Base-by-base conservation (phyloP, 345 rosid genomes). In the Eucalyptus cloeziana region DNA sequence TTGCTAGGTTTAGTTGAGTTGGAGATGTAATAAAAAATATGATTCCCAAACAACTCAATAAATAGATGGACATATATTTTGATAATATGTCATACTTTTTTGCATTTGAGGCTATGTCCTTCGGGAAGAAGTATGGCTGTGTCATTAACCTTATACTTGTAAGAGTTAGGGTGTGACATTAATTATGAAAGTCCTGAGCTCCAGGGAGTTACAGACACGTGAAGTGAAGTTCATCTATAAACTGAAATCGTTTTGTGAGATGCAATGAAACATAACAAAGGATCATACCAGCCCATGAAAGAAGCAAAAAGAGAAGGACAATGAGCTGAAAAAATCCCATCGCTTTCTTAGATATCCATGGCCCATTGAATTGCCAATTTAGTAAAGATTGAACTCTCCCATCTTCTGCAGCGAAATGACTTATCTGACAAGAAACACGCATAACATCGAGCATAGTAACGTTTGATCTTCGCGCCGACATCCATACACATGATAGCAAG, bases 31-130 rank as follows among this genome's bases (percentile, higher is more conserved):
- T 52, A 52, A 8, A 52, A 52, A 21, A 52, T 52, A 52, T 21
- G 25, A 52, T 52, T 52, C 58, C 58, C 25, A 0, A 52, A 52
- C 67, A 60, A 60, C 15, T 11, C 67, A 2, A 60, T 25, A 60
- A 58, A 25, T 24, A 60, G 7, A 60, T 60, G 13, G n/a, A 60
- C 15, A 60, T 25, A 60, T 60, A 60, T 25, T 25, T 25, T 58
- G 64, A 25, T 25, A 60, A 60, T 0, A 60, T 0, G 67, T 0
- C n/a, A 60, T 60, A 27, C 67, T 60, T 0, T 13, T 60, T 60
- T 60, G 67, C 67, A 12, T 60, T 60, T 60, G 67, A 60, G 67
- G n/a, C 5, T 60, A 10, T 10, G n/a, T 58, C 67, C 0, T 25
- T 25, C n/a, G 0, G 1, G 13, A 56, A 60, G 64, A 7, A 58